Evolutionary conservation across 768 basidiomycete genomes (phyloP), one percentile per base, ranked within the genome.

Genomic region (Rhodosporidiobolus odoratus): DNA sequence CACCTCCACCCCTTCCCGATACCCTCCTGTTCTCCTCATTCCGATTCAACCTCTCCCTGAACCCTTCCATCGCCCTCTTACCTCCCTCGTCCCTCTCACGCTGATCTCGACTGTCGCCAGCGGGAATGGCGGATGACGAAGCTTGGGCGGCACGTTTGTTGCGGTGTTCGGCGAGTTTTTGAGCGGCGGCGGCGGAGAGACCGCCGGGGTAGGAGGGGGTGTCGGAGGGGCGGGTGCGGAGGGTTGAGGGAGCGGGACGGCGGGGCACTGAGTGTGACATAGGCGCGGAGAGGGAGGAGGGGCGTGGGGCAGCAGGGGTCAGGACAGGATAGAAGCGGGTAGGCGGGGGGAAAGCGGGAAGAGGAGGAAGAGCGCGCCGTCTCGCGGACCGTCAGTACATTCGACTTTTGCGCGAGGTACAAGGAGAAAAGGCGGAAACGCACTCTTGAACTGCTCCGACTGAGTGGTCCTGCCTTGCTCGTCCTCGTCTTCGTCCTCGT

Each of bases 401-500:
- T 41, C n/a, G 37, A 43, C 35, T 5, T n/a, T 25, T 15, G 52
- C 6, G 16, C 19, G 15, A 25, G 32, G 25, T 17, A 17, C 40
- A 32, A 32, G 32, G 50, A 45, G 35, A 40, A 40, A 27, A 38
- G 45, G 0, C 16, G 23, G 10, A n/a, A 62, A 72, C 83, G 43
- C 52, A 90, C 95, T 89, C 85, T 97, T 98, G 83, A 98, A 98
- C 40, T n/a, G n/a, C n/a, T n/a, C n/a, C n/a, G n/a, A n/a, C n/a
- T n/a, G n/a, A n/a, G 87, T 80, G 7, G 90, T 84, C 54, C 89
- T 27, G 1, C 34, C 88, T 25, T 71, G 63, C 1, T 66, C 40
- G 34, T 74, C 74, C 35, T 80, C 76, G 56, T 85, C 83, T 25
- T 83, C 84, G 53, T 86, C 75, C 30, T 82, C 85, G 43, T 86